phyloP scores from a whole-genome alignment of 202 grass and related monocot genomes.

The Digitaria exilis region DNA sequence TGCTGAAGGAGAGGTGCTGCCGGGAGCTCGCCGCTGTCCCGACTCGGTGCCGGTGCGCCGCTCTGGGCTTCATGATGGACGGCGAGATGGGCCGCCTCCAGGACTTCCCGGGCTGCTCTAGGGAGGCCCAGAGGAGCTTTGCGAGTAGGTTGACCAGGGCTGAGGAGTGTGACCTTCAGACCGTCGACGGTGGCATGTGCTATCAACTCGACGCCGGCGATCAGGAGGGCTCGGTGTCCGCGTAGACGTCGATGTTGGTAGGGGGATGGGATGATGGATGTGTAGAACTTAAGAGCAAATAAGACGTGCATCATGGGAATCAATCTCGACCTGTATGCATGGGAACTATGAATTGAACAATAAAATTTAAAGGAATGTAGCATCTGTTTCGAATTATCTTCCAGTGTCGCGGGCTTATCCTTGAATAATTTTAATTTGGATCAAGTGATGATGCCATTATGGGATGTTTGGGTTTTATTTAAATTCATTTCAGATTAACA shows the following conservation, averaged over 20 bases:
- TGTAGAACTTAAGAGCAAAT: no score
- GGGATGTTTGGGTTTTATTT: no score
- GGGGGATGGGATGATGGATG: no score
- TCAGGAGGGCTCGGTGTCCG: background rate
- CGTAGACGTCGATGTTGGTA: background rate
- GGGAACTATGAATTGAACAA: no score
- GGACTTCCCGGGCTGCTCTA: background rate
- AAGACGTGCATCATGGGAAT: no score
- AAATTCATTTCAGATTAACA: no score
- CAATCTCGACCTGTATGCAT: no score
- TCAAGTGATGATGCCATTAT: no score
- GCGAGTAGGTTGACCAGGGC: background rate
- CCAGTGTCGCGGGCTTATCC: no score
- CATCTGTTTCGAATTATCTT: no score
- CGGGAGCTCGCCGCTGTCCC: slow-evolving; percentile 5
- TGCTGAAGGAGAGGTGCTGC: slow-evolving; percentile 18
- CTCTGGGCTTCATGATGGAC: slow-evolving; percentile 18
- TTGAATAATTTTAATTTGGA: no score
- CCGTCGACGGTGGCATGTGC: slow-evolving; percentile 17
- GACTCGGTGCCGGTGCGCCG: background rate
- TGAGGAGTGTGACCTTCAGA: background rate
- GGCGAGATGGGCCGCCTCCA: background rate
- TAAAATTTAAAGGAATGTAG: no score
- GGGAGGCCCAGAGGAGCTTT: background rate
- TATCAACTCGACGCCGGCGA: background rate